Conservation (phyloP, 169 alveolate species). For the Plasmodium malariae region DNA sequence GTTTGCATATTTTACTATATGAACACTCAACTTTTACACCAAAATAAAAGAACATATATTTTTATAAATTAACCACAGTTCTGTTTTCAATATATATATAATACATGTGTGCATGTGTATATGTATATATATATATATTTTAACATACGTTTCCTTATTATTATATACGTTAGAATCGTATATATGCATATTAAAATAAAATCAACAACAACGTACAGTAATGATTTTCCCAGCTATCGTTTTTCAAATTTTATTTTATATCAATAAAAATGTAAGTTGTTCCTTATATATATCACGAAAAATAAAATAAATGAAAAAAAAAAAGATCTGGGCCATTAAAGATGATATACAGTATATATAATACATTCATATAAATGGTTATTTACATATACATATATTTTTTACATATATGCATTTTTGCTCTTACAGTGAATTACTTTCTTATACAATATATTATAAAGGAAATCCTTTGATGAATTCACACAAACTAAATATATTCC, state of each 20-base stretch:
- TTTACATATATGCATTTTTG: too few relatives aligned
- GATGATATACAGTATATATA: not conserved
- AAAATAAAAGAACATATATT: conserved; percentile 3
- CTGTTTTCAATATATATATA: too few relatives aligned
- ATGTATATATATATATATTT: not conserved
- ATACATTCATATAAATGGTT: not conserved
- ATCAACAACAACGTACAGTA: not conserved
- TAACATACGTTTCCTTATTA: not conserved
- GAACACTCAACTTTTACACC: too few relatives aligned
- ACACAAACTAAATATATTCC: too few relatives aligned
- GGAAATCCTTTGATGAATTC: too few relatives aligned
- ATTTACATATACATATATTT: too few relatives aligned
- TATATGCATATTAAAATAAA: not conserved
- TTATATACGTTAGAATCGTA: not conserved
- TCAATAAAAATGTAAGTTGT: not conserved
- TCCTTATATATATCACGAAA: too few relatives aligned
- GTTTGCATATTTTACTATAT: conserved; percentile 81
- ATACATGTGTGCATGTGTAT: not conserved
- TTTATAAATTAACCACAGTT: not conserved
- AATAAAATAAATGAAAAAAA: too few relatives aligned
- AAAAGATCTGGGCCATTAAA: not conserved
- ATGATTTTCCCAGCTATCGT: too few relatives aligned
- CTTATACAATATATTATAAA: too few relatives aligned
- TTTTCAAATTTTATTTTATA: not conserved
- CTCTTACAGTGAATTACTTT: too few relatives aligned